Conservation (phyloP, 202 grass and related monocot genomes). For the Zoysia matrella region DNA sequence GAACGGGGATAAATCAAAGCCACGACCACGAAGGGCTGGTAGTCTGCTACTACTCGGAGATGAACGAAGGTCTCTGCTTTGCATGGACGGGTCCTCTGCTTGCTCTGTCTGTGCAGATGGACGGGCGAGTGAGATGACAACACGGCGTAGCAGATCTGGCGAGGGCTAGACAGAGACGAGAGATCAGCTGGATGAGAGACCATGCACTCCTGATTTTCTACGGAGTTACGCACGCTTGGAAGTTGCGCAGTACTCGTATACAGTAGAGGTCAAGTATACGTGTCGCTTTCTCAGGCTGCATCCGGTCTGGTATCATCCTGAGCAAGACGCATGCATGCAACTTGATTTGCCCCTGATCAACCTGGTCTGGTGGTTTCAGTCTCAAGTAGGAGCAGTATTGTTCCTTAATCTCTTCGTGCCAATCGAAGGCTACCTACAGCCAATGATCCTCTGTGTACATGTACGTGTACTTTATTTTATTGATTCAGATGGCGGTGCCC, state of each 20-base stretch:
- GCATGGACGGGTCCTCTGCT: background rate
- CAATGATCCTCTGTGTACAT: constrained; percentile 8
- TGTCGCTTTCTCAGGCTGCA: constrained; percentile 44
- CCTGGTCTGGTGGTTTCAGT: background rate
- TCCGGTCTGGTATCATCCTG: constrained; percentile 14
- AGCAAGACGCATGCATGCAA: background rate
- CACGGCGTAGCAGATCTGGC: background rate
- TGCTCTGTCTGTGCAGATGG: too few species aligned
- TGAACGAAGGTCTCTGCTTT: too few species aligned
- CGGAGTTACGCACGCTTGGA: background rate
- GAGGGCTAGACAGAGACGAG: background rate
- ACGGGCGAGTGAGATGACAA: background rate
- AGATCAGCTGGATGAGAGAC: background rate
- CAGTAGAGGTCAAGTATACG: constrained; percentile 10
- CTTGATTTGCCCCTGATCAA: constrained; percentile 15
- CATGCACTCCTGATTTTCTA: constrained; percentile 3
- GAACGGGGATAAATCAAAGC: too few species aligned
- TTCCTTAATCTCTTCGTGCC: background rate
- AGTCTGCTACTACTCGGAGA: too few species aligned
- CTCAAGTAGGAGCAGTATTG: too few species aligned
- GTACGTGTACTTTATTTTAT: constrained; percentile 1
- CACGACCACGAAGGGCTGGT: too few species aligned
- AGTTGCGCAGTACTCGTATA: constrained; percentile 11
- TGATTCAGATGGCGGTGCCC: background rate
- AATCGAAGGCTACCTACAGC: constrained; percentile 11